These are phyloP conservation scores for Gaillardinia entomophila DNA, from an alignment of 805 yeast genomes.

Conservation along the genomic window DNA sequence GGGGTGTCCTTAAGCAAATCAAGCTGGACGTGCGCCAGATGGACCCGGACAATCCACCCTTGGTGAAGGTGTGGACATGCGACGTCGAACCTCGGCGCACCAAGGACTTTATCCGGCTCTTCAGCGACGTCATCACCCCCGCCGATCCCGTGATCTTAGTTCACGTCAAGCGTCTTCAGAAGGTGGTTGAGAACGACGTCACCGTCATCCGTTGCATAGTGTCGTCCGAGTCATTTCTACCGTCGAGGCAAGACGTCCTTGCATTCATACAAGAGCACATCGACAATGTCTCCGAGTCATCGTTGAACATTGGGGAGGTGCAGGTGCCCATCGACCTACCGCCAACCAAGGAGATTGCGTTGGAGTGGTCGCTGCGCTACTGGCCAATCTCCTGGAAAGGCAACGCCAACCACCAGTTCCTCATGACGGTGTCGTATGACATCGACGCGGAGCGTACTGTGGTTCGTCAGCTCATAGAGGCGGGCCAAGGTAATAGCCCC, in stretches of 20 bases:
- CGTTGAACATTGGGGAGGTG: constrained; percentile 4
- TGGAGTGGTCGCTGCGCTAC: constrained; percentile 56
- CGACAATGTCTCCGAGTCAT: constrained; percentile 6
- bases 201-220: constrained; percentile 34
- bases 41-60: constrained; percentile 15
- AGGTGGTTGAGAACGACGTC: constrained; percentile 10
- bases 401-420: constrained; percentile 68
- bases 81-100: constrained; percentile 35
- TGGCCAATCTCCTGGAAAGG: constrained; percentile 98
- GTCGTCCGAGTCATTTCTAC: constrained; percentile 37
- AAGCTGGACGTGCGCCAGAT: constrained; percentile 16
- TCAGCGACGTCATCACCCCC: constrained; percentile 20
- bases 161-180: constrained; percentile 54
- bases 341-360: constrained; percentile 57
- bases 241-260: constrained; percentile 14
- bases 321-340: constrained; percentile 63
- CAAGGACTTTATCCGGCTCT: constrained; percentile 17
- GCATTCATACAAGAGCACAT: constrained; percentile 12
- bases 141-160: constrained; percentile 19
- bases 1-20: constrained; percentile 42
- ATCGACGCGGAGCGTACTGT: constrained; percentile 33
- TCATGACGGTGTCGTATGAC: constrained; percentile 52
- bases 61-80: constrained; percentile 44
- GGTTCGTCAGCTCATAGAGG: constrained; percentile 9
- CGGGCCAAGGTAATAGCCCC: constrained; percentile 33